Conservation (phyloP, 306 rosid genomes). For the Begonia loranthoides region DNA sequence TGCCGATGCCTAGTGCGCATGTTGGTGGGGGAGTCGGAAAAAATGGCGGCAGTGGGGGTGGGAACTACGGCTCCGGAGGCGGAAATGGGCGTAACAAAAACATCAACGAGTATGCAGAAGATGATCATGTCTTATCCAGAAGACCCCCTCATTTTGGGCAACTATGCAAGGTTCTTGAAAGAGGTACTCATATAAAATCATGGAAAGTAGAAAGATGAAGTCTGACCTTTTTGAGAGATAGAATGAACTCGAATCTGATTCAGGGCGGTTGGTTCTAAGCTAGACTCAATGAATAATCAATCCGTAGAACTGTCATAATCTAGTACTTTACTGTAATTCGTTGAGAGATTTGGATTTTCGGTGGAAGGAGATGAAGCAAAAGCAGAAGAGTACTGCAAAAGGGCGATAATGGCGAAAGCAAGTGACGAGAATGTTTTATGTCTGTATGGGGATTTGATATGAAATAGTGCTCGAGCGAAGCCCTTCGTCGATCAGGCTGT, state of each 20-base stretch:
- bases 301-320: not conserved
- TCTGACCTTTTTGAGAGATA: no score
- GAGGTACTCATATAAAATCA: no score
- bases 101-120: conserved; percentile 9
- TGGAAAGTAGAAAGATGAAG: no score
- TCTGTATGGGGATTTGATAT: conserved; percentile 15
- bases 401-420: conserved; percentile 10
- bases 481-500: conserved; percentile 12
- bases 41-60: not conserved
- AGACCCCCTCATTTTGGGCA: conserved; percentile 14
- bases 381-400: conserved; percentile 17
- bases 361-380: conserved; percentile 6
- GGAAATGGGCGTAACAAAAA: conserved; percentile 5
- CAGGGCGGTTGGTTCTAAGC: no score
- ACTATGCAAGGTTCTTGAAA: conserved; percentile 17
- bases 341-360: not conserved
- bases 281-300: not conserved
- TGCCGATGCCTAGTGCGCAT: no score
- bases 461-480: conserved; percentile 14
- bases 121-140: conserved; percentile 10
- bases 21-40: conserved; percentile 2
- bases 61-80: not conserved
- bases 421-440: conserved; percentile 9
- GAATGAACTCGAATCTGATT: not conserved
- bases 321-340: no score